Evolutionary conservation across 345 rosid genomes (phyloP).

Genomic region (Boechera retrofracta): DNA sequence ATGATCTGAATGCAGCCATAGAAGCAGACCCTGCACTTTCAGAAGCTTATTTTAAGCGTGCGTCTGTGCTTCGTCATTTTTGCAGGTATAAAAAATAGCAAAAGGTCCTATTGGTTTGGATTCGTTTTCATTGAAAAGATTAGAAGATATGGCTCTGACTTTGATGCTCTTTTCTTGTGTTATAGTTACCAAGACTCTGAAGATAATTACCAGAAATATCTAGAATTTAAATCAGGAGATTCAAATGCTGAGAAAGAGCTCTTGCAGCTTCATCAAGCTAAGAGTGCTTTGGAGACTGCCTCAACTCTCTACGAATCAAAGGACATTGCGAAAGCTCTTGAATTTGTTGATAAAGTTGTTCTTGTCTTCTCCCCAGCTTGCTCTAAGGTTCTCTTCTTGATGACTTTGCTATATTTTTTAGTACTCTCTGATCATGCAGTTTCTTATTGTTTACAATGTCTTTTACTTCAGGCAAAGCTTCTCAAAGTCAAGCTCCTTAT

Average conservation of each 20-base stretch:
- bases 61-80: conserved; percentile 79
- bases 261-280: conserved; percentile 87
- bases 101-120: conserved; percentile 3
- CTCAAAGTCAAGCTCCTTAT: conserved; percentile 75
- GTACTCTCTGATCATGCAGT: conserved; percentile 5
- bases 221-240: conserved; percentile 77
- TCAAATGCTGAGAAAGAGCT: conserved; percentile 86
- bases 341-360: conserved; percentile 85
- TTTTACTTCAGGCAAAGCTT: conserved; percentile 71
- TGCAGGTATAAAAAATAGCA: conserved; percentile 67
- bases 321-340: conserved; percentile 73
- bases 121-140: neutral
- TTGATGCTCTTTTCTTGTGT: conserved; percentile 22
- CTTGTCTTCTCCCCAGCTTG: conserved; percentile 96
- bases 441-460: neutral
- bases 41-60: conserved; percentile 80
- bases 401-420: neutral
- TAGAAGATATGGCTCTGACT: no score
- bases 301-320: conserved; percentile 67
- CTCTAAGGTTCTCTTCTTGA: conserved; percentile 61
- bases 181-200: conserved; percentile 94
- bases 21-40: conserved; percentile 90
- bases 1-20: conserved; percentile 94
- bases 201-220: conserved; percentile 62
- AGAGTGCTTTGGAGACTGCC: conserved; percentile 81